phyloP scores from a whole-genome alignment of 495 filamentous ascomycete genomes.

The Cladorrhinum samala region DNA sequence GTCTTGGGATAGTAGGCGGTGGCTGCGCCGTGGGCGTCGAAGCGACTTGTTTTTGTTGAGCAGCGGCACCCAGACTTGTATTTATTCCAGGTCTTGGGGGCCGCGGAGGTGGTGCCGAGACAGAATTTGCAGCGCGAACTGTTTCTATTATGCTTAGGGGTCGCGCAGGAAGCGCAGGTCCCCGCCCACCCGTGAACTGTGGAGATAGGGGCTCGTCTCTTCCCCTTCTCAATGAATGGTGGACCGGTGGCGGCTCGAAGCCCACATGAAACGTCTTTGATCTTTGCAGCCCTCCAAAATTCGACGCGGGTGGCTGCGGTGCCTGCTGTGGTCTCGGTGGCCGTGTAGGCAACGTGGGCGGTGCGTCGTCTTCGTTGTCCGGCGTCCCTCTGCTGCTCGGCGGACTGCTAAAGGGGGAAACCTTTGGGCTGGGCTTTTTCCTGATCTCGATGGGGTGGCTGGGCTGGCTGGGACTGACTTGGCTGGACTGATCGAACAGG shows the following conservation, averaged over 20 bases:
- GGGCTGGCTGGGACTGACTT: conserved; percentile 10
- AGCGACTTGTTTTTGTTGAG: conserved; percentile 44
- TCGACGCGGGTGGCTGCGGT: background rate
- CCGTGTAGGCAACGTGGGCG: conserved; percentile 39
- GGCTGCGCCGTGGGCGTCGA: conserved; percentile 45
- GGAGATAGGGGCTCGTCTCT: conserved; percentile 29
- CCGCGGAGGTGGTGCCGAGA: conserved; percentile 39
- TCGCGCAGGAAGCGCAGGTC: conserved; percentile 58
- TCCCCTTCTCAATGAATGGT: conserved; percentile 39
- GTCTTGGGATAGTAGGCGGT: conserved; percentile 28
- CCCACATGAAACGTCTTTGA: conserved; percentile 24
- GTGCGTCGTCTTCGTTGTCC: conserved; percentile 37
- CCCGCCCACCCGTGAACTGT: conserved; percentile 40
- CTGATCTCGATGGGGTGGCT: conserved; percentile 28
- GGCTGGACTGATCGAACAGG: conserved; percentile 20
- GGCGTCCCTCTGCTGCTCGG: conserved; percentile 68
- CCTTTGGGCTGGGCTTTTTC: conserved; percentile 29
- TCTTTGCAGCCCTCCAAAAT: conserved; percentile 14
- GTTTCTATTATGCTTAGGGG: conserved; percentile 33
- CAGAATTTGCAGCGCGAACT: conserved; percentile 11
- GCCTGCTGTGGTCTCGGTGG: conserved; percentile 24
- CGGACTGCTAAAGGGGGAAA: conserved; percentile 88
- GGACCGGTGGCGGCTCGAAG: conserved; percentile 46
- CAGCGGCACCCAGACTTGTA: conserved; percentile 15
- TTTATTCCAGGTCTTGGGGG: conserved; percentile 39